Evolutionary conservation across 2,329 filamentous ascomycete species (phyloP), one percentile per base, ranked within the genome.

Genomic region (Epichloe aotearoae): DNA sequence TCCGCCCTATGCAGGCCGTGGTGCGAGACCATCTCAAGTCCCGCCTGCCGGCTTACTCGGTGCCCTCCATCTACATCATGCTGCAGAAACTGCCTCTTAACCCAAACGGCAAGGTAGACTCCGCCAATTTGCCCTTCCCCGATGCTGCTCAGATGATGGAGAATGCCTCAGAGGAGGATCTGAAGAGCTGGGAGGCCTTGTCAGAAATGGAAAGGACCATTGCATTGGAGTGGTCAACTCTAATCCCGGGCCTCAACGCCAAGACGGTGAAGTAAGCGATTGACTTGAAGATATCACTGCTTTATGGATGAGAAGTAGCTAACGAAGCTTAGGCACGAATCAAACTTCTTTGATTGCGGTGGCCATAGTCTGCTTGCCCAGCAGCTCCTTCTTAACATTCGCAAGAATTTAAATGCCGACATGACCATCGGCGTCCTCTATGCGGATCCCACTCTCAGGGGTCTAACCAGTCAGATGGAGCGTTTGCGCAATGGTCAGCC

Each of bases 51-150:
- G 55, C 50, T 23, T 60, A 71, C 47, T 60, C 64, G 1, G 63
- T 70, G 3, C 68, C 67, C 4, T 61, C 60, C 10, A 57, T 55
- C 36, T 67, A 60, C 46, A 67, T 70, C 45, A 49, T 63, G 10
- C 55, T 69, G n/a, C 36, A 61, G 15, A 65, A 72, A 73, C 12
- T 91, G 89, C 65, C 66, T 15, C 76, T 90, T 82, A 39, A 87
- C 62, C 84, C 85, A 15, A 88, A 88, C 57, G 84, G 86, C 57
- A 91, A 91, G 68, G 79, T 90, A 46, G 87, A 93, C 66, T 83
- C 80, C 62, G 84, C 86, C 19, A 82, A 80, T 2, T 69, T 93
- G 50, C 87, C 87, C 1, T 91, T 88, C 75, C 87, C 87, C 0
- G 87, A 91, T 65, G 80, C 80, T 23, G 78, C 79, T 12, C 77